phyloP scores from a whole-genome alignment of 345 rosid genomes.

The Excoecaria cochinchinensis region DNA sequence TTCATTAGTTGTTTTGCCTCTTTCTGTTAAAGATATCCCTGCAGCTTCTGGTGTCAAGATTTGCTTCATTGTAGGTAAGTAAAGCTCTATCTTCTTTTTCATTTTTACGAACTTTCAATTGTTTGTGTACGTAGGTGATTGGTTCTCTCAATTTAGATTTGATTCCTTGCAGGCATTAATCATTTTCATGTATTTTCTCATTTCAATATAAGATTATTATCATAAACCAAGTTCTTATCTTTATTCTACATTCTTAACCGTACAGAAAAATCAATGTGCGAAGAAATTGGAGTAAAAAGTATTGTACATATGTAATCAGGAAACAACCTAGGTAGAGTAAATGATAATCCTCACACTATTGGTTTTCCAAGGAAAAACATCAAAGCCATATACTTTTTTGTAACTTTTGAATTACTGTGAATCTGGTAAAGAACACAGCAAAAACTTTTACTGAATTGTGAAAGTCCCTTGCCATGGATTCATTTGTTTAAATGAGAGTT shows the following conservation, averaged over 20 bases:
- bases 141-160: no score
- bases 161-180: no score
- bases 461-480: neutral
- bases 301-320: neutral
- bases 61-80: conserved; percentile 68
- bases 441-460: neutral
- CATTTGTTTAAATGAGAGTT: neutral
- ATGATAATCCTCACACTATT: neutral
- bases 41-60: conserved; percentile 89
- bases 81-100: neutral
- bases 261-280: neutral
- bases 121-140: no score
- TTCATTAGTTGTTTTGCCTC: conserved; percentile 83
- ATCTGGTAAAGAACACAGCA: neutral
- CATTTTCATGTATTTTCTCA: no score
- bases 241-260: neutral
- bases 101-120: no score
- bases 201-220: no score
- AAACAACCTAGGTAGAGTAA: neutral
- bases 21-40: conserved; percentile 85
- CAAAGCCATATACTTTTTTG: neutral
- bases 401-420: neutral
- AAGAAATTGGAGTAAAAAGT: neutral
- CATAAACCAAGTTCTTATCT: neutral
- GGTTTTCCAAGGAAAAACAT: neutral